Evolutionary conservation across 768 basidiomycete species (phyloP).

Genomic region (Termitomyces titanicus): DNA sequence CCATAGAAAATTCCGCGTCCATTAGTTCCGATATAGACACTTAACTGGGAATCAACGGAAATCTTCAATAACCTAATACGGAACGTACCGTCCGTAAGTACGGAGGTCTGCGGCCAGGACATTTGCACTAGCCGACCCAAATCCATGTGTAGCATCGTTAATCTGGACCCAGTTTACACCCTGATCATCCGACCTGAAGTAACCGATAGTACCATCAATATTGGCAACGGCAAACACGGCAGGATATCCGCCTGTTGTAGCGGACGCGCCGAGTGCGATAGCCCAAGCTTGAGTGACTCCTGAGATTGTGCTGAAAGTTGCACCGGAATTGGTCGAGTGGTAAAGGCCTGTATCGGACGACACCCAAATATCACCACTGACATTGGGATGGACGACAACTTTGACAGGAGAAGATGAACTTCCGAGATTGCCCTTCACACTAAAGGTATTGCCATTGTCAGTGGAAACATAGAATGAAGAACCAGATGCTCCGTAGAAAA

Average conservation of each 20-base stretch:
- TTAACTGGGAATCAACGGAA: conserved; percentile 14
- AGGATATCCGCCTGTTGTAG: conserved; percentile 44
- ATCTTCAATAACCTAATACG: neutral
- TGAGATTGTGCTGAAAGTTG: conserved; percentile 43
- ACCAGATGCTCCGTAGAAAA: conserved; percentile 59
- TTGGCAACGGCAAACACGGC: conserved; percentile 54
- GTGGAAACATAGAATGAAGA: conserved; percentile 58
- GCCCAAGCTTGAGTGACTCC: conserved; percentile 52
- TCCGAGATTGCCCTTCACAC: conserved; percentile 38
- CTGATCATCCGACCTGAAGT: conserved; percentile 54
- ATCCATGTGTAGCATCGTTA: conserved; percentile 54
- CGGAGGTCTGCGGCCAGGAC: conserved; percentile 49
- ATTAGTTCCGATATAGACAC: conserved; percentile 60
- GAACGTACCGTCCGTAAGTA: conserved; percentile 46
- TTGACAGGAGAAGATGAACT: conserved; percentile 46
- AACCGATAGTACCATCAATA: conserved; percentile 46
- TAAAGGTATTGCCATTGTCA: conserved; percentile 53
- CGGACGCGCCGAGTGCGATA: conserved; percentile 54
- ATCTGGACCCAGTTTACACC: conserved; percentile 58
- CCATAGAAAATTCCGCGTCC: conserved; percentile 58
- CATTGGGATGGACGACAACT: conserved; percentile 49
- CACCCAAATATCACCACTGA: conserved; percentile 63
- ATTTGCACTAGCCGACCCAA: conserved; percentile 47
- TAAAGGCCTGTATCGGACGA: conserved; percentile 54
- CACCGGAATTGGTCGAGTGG: conserved; percentile 52